Conservation (phyloP, 768 basidiomycete genomes). For the Tricholoma hemisulphureum region DNA sequence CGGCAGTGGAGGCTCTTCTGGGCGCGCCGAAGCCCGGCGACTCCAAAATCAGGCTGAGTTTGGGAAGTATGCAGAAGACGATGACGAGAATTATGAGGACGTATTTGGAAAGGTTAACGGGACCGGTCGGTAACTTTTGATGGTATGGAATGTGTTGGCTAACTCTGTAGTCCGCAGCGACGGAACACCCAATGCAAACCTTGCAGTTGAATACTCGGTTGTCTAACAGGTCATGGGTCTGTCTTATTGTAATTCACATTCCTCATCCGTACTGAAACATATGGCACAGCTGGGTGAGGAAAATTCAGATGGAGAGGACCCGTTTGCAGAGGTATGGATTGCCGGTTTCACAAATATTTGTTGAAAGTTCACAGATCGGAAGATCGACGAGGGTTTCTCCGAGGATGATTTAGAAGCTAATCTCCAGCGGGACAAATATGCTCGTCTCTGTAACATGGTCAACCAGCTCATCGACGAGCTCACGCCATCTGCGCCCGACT, state of each 20-base stretch:
- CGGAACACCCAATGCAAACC: constrained; percentile 66
- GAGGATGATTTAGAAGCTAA: constrained; percentile 93
- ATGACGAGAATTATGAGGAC: constrained; percentile 93
- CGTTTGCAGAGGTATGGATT: constrained; percentile 80
- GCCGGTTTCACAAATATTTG: neutral
- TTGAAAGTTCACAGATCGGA: constrained; percentile 7
- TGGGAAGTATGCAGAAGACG: constrained; percentile 81
- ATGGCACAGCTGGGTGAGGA: constrained; percentile 68
- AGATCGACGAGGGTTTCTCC: constrained; percentile 92
- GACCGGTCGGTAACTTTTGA: constrained; percentile 47
- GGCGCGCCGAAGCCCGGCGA: constrained; percentile 61
- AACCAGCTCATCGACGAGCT: constrained; percentile 86
- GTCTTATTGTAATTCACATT: constrained; percentile 8
- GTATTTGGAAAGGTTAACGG: constrained; percentile 81
- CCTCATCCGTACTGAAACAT: constrained; percentile 1
- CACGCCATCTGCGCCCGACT: constrained; percentile 76
- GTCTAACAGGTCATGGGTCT: constrained; percentile 89
- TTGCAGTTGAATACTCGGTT: constrained; percentile 83
- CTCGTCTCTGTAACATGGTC: constrained; percentile 77
- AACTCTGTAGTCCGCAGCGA: constrained; percentile 30
- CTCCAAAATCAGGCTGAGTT: constrained; percentile 62
- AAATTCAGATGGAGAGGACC: constrained; percentile 88
- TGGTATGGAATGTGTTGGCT: neutral
- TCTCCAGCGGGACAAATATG: constrained; percentile 89
- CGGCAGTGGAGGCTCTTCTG: constrained; percentile 55